Evolutionary conservation across 306 rosid species (phyloP).

Genomic region (Sicyos baderoa): DNA sequence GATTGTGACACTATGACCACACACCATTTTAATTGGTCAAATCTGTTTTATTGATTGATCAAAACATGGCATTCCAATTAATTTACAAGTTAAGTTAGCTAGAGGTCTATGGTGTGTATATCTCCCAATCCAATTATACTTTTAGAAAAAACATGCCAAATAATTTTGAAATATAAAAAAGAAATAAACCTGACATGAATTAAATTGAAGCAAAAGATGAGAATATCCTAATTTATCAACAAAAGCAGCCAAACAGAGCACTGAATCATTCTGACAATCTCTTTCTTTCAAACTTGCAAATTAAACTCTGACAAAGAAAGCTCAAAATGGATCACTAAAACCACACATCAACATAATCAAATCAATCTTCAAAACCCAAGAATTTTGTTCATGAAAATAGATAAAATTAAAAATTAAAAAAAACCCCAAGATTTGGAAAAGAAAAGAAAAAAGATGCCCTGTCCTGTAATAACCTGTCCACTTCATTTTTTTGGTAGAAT

Average conservation of each 20-base stretch:
- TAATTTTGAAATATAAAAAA: neutral
- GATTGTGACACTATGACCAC: too few relatives aligned
- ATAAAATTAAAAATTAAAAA: neutral
- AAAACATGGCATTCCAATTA: too few relatives aligned
- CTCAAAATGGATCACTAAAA: conserved; percentile 14
- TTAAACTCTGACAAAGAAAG: conserved; percentile 2
- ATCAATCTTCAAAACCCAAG: neutral
- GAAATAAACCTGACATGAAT: neutral
- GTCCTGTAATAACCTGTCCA: conserved; percentile 25
- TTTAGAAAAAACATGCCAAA: neutral
- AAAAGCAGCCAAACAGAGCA: conserved; percentile 5
- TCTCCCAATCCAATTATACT: too few relatives aligned
- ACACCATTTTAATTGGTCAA: too few relatives aligned
- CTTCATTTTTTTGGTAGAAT: conserved; percentile 24
- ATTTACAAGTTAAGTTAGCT: too few relatives aligned
- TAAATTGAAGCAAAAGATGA: neutral
- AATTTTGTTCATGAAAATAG: neutral
- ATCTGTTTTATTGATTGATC: too few relatives aligned
- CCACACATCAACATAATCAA: conserved; percentile 1
- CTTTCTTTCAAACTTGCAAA: neutral
- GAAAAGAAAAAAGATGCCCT: conserved; percentile 35
- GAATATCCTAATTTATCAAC: conserved; percentile 3
- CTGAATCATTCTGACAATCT: conserved; percentile 10
- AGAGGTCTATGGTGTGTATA: too few relatives aligned
- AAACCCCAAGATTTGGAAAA: conserved; percentile 14